These are phyloP conservation scores for Barbarea vulgaris DNA, from an alignment of 345 rosid genomes.

Conservation along the genomic window DNA sequence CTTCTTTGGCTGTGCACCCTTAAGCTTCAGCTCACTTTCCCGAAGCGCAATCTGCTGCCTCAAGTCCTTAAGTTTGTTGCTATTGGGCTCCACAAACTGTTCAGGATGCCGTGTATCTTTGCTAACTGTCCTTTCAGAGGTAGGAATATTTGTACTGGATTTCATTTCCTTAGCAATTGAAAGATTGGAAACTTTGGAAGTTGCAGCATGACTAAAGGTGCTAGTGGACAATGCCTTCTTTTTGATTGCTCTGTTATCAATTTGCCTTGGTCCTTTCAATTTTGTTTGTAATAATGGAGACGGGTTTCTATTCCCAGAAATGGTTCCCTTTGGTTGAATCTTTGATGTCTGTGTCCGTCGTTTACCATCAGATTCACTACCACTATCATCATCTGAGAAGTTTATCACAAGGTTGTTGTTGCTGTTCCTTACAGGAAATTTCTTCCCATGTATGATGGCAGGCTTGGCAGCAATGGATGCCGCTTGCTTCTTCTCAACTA, in stretches of 20 bases:
- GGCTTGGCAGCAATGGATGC: constrained; percentile 36
- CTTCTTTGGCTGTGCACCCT: constrained; percentile 62
- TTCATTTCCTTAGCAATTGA: constrained; percentile 28
- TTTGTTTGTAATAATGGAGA: constrained; percentile 39
- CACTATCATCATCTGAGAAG: constrained; percentile 88
- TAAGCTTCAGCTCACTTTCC: constrained; percentile 80
- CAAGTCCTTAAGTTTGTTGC: constrained; percentile 67
- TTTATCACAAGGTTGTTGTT: constrained; percentile 83
- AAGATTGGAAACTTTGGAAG: constrained; percentile 41
- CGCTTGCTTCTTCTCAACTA: constrained; percentile 48
- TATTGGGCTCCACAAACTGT: constrained; percentile 48
- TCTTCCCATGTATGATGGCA: constrained; percentile 47
- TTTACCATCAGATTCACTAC: constrained; percentile 67
- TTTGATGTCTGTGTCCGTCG: constrained; percentile 33
- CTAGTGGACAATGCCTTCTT: constrained; percentile 51
- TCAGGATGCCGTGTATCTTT: constrained; percentile 51
- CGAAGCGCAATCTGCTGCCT: constrained; percentile 92
- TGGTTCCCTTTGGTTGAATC: constrained; percentile 41
- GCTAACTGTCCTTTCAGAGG: constrained; percentile 44
- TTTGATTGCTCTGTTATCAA: constrained; percentile 44
- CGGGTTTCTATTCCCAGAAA: constrained; percentile 41
- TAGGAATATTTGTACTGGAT: constrained; percentile 45
- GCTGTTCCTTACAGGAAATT: constrained; percentile 41
- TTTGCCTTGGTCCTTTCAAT: constrained; percentile 41
- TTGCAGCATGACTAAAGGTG: constrained; percentile 52